Percentiles rank a stretch among this genome's conserved stretches.
phyloP scores from a whole-genome alignment of 2,329 filamentous ascomycete genomes.

The Aureobasidium sp. region DNA sequence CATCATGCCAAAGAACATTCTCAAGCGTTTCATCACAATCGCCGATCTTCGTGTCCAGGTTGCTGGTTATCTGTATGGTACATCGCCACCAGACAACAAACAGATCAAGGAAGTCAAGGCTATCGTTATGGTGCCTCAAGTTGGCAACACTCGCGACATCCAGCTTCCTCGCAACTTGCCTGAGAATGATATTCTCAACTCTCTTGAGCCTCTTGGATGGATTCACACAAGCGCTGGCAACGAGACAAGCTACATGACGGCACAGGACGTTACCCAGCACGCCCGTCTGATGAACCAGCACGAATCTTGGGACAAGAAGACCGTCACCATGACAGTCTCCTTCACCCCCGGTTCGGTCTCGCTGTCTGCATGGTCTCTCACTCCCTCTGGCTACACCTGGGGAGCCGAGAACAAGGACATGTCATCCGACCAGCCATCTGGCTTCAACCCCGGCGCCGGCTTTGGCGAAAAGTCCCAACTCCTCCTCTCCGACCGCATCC shows the following conservation, averaged over 20 bases:
- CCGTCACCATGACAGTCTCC: constrained; percentile 87
- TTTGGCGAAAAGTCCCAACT: constrained; percentile 97
- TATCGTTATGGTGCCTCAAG: constrained; percentile 96
- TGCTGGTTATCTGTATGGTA: constrained; percentile 89
- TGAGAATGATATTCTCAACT: constrained; percentile 81
- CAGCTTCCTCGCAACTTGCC: constrained; percentile 85
- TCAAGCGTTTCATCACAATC: constrained; percentile 97
- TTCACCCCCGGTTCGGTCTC: constrained; percentile 97
- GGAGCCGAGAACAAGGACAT: constrained; percentile 92
- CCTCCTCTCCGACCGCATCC: constrained; percentile 84
- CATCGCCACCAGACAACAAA: constrained; percentile 86
- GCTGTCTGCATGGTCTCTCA: constrained; percentile 86
- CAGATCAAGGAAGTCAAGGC: constrained; percentile 95
- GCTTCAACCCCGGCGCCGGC: constrained; percentile 65
- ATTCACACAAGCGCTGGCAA: constrained; percentile 95
- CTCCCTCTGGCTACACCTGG: constrained; percentile 91
- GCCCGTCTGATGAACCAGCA: constrained; percentile 83
- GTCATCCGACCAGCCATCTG: constrained; percentile 85
- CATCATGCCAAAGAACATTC: constrained; percentile 97
- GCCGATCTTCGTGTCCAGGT: constrained; percentile 95
- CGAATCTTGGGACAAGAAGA: constrained; percentile 76
- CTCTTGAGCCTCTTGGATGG: constrained; percentile 82
- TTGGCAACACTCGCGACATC: constrained; percentile 85
- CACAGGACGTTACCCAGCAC: constrained; percentile 89
- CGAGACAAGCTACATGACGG: constrained; percentile 93